Evolutionary conservation across 108 stramenopile species (phyloP).

Genomic region (Nitzschia inconspicua): DNA sequence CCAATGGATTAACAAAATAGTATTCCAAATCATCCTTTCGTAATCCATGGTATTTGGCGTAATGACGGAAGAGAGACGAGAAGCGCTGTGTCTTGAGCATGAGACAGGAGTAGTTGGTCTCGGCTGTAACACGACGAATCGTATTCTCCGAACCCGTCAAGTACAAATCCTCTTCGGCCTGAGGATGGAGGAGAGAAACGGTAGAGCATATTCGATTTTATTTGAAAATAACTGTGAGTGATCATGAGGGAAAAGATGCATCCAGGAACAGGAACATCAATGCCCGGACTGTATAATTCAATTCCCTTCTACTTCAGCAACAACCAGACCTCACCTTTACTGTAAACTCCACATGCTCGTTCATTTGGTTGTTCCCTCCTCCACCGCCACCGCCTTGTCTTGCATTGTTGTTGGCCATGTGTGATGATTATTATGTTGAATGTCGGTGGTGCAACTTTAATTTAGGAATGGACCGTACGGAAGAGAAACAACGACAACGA

Average conservation of each 20-base stretch:
- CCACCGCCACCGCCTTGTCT: slow-evolving; percentile 49
- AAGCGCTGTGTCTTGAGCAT: slow-evolving; percentile 97
- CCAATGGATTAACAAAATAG: slow-evolving; percentile 92
- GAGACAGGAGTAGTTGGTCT: slow-evolving; percentile 93
- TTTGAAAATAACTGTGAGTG: background rate
- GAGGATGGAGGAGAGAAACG: background rate
- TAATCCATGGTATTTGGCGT: slow-evolving; percentile 98
- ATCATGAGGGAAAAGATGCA: background rate
- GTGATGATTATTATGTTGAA: too few relatives aligned
- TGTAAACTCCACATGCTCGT: slow-evolving; percentile 91
- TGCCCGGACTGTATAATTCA: too few relatives aligned
- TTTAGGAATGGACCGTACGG: too few relatives aligned
- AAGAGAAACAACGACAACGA: too few relatives aligned
- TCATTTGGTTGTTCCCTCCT: slow-evolving; percentile 55
- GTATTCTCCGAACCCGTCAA: slow-evolving; percentile 86
- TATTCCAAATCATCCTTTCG: slow-evolving; percentile 96
- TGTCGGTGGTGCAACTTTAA: too few relatives aligned
- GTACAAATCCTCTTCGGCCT: slow-evolving; percentile 90
- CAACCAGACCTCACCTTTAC: slow-evolving; percentile 65
- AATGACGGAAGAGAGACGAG: slow-evolving; percentile 94
- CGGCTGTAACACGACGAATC: slow-evolving; percentile 86
- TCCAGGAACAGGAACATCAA: too few relatives aligned
- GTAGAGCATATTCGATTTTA: background rate
- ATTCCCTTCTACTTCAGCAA: too few relatives aligned
- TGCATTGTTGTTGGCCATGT: slow-evolving; percentile 65